Conservation (phyloP, 2,329 filamentous ascomycete genomes). For the Aspergillus quadrilineatus region DNA sequence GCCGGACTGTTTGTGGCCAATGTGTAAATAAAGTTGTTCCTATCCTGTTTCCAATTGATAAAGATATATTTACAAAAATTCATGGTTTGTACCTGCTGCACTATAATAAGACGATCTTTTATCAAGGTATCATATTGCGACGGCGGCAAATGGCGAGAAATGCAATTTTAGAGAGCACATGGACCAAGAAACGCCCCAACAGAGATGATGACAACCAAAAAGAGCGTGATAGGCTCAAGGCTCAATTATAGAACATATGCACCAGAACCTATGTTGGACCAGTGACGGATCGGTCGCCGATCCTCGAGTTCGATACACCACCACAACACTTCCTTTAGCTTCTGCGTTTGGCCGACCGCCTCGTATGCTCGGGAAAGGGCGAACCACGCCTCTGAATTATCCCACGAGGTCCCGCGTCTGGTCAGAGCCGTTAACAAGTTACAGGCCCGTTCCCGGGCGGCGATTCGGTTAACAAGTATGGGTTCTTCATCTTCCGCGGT, state of each 20-base stretch:
- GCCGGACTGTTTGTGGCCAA: slow-evolving; percentile 11
- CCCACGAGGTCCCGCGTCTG: slow-evolving; percentile 84
- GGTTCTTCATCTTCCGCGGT: slow-evolving; percentile 51
- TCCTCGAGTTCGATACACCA: slow-evolving; percentile 97
- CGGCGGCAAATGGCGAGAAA: slow-evolving; percentile 13
- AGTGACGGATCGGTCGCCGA: slow-evolving; percentile 72
- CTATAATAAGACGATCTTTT: slow-evolving; percentile 19
- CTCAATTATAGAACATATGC: slow-evolving; percentile 60
- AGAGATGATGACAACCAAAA: slow-evolving; percentile 8
- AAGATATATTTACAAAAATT: slow-evolving; percentile 15
- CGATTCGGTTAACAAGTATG: slow-evolving; percentile 76
- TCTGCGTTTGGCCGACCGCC: slow-evolving; percentile 77
- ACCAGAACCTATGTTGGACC: slow-evolving; percentile 67
- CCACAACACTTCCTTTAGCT: slow-evolving; percentile 91
- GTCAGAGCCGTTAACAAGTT: slow-evolving; percentile 78
- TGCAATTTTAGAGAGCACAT: slow-evolving; percentile 5
- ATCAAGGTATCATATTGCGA: slow-evolving; percentile 30
- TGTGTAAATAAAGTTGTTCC: slow-evolving; percentile 40
- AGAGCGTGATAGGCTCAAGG: slow-evolving; percentile 3
- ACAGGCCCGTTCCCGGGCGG: slow-evolving; percentile 84
- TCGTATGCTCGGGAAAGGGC: slow-evolving; percentile 84
- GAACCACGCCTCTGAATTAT: slow-evolving; percentile 91
- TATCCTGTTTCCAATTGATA: slow-evolving; percentile 26
- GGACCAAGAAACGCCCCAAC: slow-evolving; percentile 4
- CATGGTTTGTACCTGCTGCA: slow-evolving; percentile 9